Conservation (phyloP, 2,329 filamentous ascomycete species). For the Aspergillus phoenicis region DNA sequence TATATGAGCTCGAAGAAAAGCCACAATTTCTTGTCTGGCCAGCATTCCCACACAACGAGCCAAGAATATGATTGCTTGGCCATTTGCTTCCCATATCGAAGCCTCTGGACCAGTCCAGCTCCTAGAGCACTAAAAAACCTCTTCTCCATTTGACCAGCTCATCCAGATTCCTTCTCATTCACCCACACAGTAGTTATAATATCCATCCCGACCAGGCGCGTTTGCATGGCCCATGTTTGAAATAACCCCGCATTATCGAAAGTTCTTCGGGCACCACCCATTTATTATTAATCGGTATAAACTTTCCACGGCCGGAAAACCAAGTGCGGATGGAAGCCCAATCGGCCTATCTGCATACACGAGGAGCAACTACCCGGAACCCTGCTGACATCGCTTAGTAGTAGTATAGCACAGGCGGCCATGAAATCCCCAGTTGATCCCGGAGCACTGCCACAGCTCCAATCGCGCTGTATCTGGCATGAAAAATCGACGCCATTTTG, state of each 20-base stretch:
- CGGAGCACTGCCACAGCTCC: not conserved
- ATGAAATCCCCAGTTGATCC: not conserved
- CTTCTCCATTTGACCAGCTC: not conserved
- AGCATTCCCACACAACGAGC: not conserved
- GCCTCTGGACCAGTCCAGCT: not conserved
- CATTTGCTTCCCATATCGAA: not conserved
- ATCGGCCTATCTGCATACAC: not conserved
- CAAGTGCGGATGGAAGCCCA: not conserved
- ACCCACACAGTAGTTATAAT: not conserved
- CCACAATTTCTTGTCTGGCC: not conserved
- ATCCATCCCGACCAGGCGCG: not conserved
- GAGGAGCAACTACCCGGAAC: not conserved
- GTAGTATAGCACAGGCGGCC: not conserved
- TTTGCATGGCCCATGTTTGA: not conserved
- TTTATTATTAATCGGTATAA: not conserved
- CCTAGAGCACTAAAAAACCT: not conserved
- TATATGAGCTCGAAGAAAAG: not conserved
- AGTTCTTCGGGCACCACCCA: not conserved
- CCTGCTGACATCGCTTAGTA: conserved; percentile 3
- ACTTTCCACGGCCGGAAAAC: not conserved
- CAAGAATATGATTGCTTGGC: not conserved
- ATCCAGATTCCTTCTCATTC: not conserved
- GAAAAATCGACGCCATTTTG: not conserved
- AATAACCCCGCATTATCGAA: not conserved
- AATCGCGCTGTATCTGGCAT: not conserved